Percentiles rank a stretch among this genome's conserved stretches.
Evolutionary conservation across 2,329 filamentous ascomycete genomes (phyloP).

Genomic region (Trichoderma lentiforme): DNA sequence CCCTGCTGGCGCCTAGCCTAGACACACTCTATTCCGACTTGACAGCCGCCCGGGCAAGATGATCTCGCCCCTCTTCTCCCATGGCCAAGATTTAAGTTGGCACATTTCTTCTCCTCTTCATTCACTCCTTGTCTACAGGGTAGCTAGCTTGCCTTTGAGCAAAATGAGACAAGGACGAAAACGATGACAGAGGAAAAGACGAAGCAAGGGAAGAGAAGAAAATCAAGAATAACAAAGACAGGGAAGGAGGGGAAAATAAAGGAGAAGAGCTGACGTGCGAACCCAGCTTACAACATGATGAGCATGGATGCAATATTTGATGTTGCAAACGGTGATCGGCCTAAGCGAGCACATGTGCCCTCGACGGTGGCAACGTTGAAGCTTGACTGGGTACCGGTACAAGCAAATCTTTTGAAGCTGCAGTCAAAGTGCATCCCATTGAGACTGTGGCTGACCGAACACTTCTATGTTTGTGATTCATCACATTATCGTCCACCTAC

Average conservation of each 20-base stretch:
- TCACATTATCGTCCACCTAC: not conserved
- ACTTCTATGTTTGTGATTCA: not conserved
- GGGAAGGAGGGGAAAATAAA: not conserved
- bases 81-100: not conserved
- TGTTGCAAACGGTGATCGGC: not conserved
- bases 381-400: not conserved
- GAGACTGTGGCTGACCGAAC: constrained; percentile 2
- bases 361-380: not conserved
- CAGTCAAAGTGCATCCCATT: not conserved
- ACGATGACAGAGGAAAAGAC: not conserved
- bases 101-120: not conserved
- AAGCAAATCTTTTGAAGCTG: not conserved
- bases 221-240: not conserved
- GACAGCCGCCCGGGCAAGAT: constrained; percentile 6
- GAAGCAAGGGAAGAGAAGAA: not conserved
- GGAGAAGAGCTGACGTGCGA: not conserved
- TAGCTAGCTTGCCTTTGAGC: not conserved
- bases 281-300: not conserved
- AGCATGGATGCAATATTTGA: not conserved
- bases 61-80: not conserved
- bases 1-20: not conserved
- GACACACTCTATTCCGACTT: constrained; percentile 1
- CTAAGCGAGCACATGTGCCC: not conserved
- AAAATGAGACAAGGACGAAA: not conserved
- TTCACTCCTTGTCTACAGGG: not conserved